Evolutionary conservation across 2,329 filamentous ascomycete genomes (phyloP).

Genomic region (Claviceps pusilla): DNA sequence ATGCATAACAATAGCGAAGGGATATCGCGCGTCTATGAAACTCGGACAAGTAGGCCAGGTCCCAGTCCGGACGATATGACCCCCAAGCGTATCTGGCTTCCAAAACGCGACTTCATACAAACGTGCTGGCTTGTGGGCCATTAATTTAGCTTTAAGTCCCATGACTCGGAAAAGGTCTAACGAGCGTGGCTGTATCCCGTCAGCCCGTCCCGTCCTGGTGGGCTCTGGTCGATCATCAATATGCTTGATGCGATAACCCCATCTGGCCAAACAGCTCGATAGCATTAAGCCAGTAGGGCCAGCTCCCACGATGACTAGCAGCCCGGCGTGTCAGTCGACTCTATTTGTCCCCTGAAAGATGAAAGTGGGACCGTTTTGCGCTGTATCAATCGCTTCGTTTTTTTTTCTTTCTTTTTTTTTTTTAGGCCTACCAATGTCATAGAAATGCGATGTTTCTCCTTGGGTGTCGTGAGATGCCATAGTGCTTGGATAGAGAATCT

Average conservation of each 20-base stretch:
- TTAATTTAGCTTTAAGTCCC: slow-evolving; percentile 75
- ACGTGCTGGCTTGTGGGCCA: slow-evolving; percentile 74
- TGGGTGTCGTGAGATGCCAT: background rate
- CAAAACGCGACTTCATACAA: slow-evolving; percentile 68
- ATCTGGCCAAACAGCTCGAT: slow-evolving; percentile 74
- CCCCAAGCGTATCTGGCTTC: slow-evolving; percentile 42
- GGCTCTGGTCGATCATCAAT: slow-evolving; percentile 82
- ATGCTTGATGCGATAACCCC: slow-evolving; percentile 91
- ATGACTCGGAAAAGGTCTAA: slow-evolving; percentile 78
- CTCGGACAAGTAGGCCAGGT: slow-evolving; percentile 79
- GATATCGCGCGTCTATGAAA: slow-evolving; percentile 61
- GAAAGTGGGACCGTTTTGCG: background rate
- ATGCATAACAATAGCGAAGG: slow-evolving; percentile 55
- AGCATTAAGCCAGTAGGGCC: slow-evolving; percentile 80
- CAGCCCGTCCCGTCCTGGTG: slow-evolving; percentile 70
- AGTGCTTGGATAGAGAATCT: background rate
- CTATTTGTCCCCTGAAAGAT: background rate
- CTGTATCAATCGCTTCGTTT: background rate
- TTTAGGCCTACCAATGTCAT: slow-evolving; percentile 28
- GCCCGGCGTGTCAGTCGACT: background rate
- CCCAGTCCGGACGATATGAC: slow-evolving; percentile 49
- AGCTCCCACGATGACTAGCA: slow-evolving; percentile 68
- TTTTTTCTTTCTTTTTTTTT: too few species aligned
- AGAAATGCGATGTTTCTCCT: slow-evolving; percentile 11
- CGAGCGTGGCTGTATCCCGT: slow-evolving; percentile 83